Percentiles rank a stretch among this genome's conserved stretches.
phyloP scores from a whole-genome alignment of 768 basidiomycete genomes.

The Strobilomyces confusus region DNA sequence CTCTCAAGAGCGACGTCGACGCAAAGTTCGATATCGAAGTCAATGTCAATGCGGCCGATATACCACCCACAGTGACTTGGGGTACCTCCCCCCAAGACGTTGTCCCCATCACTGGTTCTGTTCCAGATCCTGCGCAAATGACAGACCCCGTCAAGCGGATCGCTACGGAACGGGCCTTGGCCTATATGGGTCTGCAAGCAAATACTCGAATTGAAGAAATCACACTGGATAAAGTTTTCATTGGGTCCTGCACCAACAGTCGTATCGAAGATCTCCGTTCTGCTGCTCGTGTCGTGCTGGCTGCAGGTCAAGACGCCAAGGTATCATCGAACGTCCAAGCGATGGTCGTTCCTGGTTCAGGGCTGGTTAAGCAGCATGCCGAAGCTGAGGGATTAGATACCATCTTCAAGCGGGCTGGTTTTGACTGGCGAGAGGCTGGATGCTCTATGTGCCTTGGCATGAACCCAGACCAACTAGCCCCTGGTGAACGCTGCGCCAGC shows the following conservation, averaged over 20 bases:
- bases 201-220: slow-evolving; percentile 79
- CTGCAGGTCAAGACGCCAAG: slow-evolving; percentile 68
- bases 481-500: slow-evolving; percentile 82
- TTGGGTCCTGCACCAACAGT: slow-evolving; percentile 93
- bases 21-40: slow-evolving; percentile 84
- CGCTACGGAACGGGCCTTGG: slow-evolving; percentile 69
- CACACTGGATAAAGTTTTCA: slow-evolving; percentile 83
- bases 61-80: slow-evolving; percentile 90
- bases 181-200: slow-evolving; percentile 83
- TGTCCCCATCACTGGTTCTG: slow-evolving; percentile 73
- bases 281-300: slow-evolving; percentile 72
- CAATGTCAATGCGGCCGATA: slow-evolving; percentile 76
- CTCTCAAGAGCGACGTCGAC: slow-evolving; percentile 73
- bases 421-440: slow-evolving; percentile 93
- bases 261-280: slow-evolving; percentile 89
- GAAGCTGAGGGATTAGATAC: slow-evolving; percentile 85
- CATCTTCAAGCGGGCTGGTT: slow-evolving; percentile 86
- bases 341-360: slow-evolving; percentile 92
- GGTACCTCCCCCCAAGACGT: slow-evolving; percentile 91
- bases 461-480: slow-evolving; percentile 88
- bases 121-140: slow-evolving; percentile 72
- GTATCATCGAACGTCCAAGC: slow-evolving; percentile 74
- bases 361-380: slow-evolving; percentile 85
- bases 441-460: slow-evolving; percentile 97
- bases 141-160: slow-evolving; percentile 60